These are phyloP conservation scores for Mycena maculata DNA, from an alignment of 768 basidiomycete species.

Conservation along the genomic window DNA sequence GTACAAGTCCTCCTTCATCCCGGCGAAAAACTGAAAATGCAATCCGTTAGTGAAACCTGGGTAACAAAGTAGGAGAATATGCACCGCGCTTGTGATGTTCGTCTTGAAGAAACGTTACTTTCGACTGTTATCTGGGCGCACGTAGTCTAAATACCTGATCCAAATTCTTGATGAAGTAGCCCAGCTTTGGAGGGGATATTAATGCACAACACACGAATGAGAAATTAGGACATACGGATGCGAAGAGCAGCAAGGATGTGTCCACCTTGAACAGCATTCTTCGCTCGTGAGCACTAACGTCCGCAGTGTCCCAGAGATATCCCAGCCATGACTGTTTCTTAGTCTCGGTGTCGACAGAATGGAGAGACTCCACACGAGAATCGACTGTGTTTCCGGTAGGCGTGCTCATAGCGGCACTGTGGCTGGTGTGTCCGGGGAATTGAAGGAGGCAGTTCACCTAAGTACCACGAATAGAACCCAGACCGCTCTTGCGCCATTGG, in stretches of 20 bases:
- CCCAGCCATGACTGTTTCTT: conserved; percentile 32
- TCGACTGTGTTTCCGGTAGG: conserved; percentile 9
- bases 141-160: too few relatives aligned
- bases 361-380: not conserved
- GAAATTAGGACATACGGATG: conserved; percentile 26
- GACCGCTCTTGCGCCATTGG: conserved; percentile 23
- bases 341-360: not conserved
- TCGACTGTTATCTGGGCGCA: too few relatives aligned
- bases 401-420: not conserved
- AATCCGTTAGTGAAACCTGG: not conserved
- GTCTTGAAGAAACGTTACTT: too few relatives aligned
- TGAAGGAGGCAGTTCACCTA: not conserved
- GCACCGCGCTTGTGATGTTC: conserved; percentile 34
- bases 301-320: conserved; percentile 37
- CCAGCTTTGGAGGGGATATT: conserved; percentile 14
- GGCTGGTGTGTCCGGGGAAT: too few relatives aligned
- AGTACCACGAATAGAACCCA: conserved; percentile 8
- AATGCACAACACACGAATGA: not conserved
- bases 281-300: conserved; percentile 27
- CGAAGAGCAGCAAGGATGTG: conserved; percentile 33
- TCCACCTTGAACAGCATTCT: conserved; percentile 37
- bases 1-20: conserved; percentile 35
- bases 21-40: conserved; percentile 28
- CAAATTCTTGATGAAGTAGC: conserved; percentile 38
- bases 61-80: not conserved